phyloP scores from a whole-genome alignment of 352 stramenopile species.

The Aphanomyces euteiches region DNA sequence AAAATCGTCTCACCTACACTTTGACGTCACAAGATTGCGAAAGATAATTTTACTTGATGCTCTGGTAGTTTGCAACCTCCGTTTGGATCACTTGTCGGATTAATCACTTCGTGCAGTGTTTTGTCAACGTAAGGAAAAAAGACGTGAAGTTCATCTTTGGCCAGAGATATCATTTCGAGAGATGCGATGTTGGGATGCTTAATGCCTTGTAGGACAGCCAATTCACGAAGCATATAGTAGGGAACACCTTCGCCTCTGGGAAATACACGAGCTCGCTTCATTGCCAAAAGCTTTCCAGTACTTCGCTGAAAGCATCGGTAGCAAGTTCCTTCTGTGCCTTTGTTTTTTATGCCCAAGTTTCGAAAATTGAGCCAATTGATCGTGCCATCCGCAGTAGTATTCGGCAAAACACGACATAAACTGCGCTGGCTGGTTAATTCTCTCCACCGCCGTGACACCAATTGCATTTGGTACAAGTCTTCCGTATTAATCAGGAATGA shows the following conservation, averaged over 20 bases:
- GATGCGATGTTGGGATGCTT: constrained; percentile 85
- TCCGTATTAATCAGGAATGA: constrained; percentile 74
- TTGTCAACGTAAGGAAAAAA: constrained; percentile 91
- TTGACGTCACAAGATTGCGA: constrained; percentile 53
- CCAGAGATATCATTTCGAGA: constrained; percentile 83
- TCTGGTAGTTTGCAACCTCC: constrained; percentile 72
- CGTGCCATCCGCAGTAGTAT: constrained; percentile 60
- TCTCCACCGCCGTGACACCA: constrained; percentile 76
- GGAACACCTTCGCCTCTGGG: constrained; percentile 87
- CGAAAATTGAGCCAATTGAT: constrained; percentile 88
- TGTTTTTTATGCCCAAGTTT: constrained; percentile 87
- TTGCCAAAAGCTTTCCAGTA: constrained; percentile 79
- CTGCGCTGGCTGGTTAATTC: constrained; percentile 67
- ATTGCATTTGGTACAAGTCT: constrained; percentile 63
- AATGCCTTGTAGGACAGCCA: constrained; percentile 85
- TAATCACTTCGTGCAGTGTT: constrained; percentile 88
- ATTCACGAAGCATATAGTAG: constrained; percentile 91
- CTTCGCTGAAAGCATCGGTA: constrained; percentile 85
- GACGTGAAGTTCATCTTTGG: constrained; percentile 82
- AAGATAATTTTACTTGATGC: constrained; percentile 21
- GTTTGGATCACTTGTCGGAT: constrained; percentile 78
- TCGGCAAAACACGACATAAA: constrained; percentile 63
- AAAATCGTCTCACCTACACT: constrained; percentile 38
- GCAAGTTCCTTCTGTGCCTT: constrained; percentile 83
- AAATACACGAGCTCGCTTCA: constrained; percentile 86